Base-by-base conservation (phyloP, 2,329 filamentous ascomycete genomes). In the Thielaviopsis ethacetica region DNA sequence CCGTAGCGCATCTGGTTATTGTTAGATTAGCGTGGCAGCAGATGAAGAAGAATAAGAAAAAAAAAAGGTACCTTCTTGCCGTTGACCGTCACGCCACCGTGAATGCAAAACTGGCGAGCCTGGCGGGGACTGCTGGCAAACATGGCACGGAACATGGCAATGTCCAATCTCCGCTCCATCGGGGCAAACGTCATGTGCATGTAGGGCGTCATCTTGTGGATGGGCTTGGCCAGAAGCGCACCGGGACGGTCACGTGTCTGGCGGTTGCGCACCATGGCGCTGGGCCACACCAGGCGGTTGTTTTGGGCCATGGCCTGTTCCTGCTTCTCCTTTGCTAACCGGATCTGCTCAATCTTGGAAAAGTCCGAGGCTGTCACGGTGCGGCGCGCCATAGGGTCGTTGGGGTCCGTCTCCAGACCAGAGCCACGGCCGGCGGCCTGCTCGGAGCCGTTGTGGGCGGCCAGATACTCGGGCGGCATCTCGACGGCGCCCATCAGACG, bases 171-270 rank as follows among this genome's bases (percentile, higher is more conserved):
- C 69, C 93, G 79, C 74, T 98, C 93, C 68, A 94, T 76, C 5
- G 93, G 93, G 61, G 88, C 88, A 74, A 88, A 98, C 2, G 86
- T 85, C 91, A 97, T 97, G 68, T 91, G 84, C 85, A 95, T 94
- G 69, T 95, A 97, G 7, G 93, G 93, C 34, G 86, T 94, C 68
- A 76, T 76, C 44, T 72, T 62, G 47, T 65, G 54, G 50, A 70
- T 67, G n/a, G 69, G 68, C 57, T 67, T 63, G 49, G 69, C 66
- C 47, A 71, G 62, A 59, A 69, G 64, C 38, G 70, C 67, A 21
- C 67, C 68, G 57, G 62, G 61, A 26, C 59, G 59, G 34, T 60
- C 57, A 44, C 51, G 50, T 24, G 54, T 57, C 55, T 47, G 12
- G 44, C 58, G 61, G 24, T 54, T 34, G 27, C 53, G 56, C 22